phyloP scores from a whole-genome alignment of 2,329 filamentous ascomycete species.

The Teratosphaeria epicoccoides region DNA sequence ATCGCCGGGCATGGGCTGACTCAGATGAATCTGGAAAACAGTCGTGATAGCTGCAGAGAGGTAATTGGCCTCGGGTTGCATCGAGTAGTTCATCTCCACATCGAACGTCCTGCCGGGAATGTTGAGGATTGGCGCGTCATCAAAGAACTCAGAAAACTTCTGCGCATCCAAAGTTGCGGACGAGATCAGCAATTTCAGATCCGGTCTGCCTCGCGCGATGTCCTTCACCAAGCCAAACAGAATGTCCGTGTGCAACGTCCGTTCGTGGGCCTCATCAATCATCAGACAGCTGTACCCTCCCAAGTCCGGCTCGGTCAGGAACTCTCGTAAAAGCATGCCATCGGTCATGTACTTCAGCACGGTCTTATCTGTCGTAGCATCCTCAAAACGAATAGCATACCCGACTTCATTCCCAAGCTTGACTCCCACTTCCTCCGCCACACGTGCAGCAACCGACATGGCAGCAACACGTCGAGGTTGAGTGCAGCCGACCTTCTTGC shows the following conservation, averaged over 20 bases:
- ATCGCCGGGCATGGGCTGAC: constrained; percentile 65
- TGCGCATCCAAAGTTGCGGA: constrained; percentile 91
- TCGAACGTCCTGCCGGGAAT: constrained; percentile 82
- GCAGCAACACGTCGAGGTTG: constrained; percentile 91
- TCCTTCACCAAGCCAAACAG: constrained; percentile 82
- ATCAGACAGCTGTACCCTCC: constrained; percentile 77
- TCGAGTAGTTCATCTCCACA: constrained; percentile 84
- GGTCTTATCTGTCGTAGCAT: constrained; percentile 83
- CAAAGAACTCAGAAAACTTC: constrained; percentile 86
- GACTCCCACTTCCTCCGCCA: constrained; percentile 85
- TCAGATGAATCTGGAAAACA: constrained; percentile 88
- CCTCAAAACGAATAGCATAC: constrained; percentile 90
- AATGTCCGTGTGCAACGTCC: constrained; percentile 85
- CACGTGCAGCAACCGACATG: constrained; percentile 94
- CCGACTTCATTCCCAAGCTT: constrained; percentile 88
- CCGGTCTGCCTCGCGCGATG: constrained; percentile 67
- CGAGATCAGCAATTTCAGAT: constrained; percentile 82
- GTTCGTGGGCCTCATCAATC: constrained; percentile 96
- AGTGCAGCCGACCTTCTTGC: constrained; percentile 80
- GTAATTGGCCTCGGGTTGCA: constrained; percentile 87
- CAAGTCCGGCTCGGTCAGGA: constrained; percentile 79
- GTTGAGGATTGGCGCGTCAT: constrained; percentile 87
- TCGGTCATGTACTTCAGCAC: constrained; percentile 95
- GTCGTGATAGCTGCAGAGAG: constrained; percentile 84
- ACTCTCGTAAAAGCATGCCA: constrained; percentile 82